Evolutionary conservation across 1,284 basidiomycete species (phyloP).

Genomic region (Apiotrichum akiyoshidainum): DNA sequence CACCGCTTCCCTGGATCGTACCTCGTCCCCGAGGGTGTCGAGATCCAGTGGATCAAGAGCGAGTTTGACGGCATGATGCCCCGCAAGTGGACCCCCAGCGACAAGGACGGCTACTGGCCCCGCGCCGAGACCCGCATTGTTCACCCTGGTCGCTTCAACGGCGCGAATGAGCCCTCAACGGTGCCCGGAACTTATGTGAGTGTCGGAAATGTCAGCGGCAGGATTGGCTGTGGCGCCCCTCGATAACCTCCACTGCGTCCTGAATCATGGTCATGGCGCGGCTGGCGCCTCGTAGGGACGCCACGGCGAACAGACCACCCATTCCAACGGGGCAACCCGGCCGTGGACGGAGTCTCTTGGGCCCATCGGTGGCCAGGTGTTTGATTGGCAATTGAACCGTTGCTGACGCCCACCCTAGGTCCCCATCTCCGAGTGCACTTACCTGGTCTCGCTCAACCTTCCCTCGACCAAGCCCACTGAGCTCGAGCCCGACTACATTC

Average conservation of each 20-base stretch:
- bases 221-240: too few species aligned
- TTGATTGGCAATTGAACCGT: background rate
- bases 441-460: constrained; percentile 81
- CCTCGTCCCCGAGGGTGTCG: constrained; percentile 76
- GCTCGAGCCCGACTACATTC: constrained; percentile 71
- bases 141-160: constrained; percentile 70
- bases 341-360: too few species aligned
- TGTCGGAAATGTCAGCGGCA: constrained; percentile 18
- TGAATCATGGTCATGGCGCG: too few species aligned
- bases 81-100: constrained; percentile 50
- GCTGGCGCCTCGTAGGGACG: too few species aligned
- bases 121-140: constrained; percentile 65
- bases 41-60: constrained; percentile 81
- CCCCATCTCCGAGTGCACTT: constrained; percentile 69
- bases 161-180: constrained; percentile 68
- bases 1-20: constrained; percentile 89
- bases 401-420: constrained; percentile 56
- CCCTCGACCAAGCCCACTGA: constrained; percentile 62
- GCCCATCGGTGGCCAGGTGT: too few species aligned
- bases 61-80: constrained; percentile 88
- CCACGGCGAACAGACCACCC: too few species aligned
- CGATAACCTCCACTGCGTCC: too few species aligned
- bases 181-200: constrained; percentile 76
- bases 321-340: too few species aligned
- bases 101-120: constrained; percentile 56